Evolutionary conservation across 306 rosid species (phyloP).

Genomic region (Inga oerstediana): DNA sequence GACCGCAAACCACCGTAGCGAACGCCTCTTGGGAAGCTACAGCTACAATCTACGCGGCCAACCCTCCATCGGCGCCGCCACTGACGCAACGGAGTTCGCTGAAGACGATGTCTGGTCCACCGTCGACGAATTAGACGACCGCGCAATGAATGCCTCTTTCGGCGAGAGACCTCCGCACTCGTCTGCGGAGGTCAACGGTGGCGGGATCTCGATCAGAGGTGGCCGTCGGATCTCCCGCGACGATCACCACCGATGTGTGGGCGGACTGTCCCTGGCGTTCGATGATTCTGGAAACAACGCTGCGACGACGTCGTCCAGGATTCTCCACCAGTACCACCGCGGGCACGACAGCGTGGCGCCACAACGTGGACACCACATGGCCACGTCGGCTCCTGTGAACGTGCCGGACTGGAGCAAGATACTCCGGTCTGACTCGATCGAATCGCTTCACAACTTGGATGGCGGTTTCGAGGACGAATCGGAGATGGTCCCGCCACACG

Average conservation of each 20-base stretch:
- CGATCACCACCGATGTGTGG: constrained; percentile 23
- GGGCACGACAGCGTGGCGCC: constrained; percentile 49
- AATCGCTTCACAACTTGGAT: constrained; percentile 60
- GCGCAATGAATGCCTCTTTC: constrained; percentile 23
- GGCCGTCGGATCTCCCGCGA: constrained; percentile 46
- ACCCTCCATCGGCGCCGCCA: constrained; percentile 31
- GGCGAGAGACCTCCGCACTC: constrained; percentile 43
- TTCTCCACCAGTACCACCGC: constrained; percentile 72
- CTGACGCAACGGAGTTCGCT: constrained; percentile 64
- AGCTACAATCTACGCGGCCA: constrained; percentile 42
- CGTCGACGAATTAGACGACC: constrained; percentile 36
- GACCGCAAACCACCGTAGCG: constrained; percentile 69
- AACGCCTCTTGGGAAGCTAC: constrained; percentile 68
- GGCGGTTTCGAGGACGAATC: constrained; percentile 47
- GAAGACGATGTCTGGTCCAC: constrained; percentile 90
- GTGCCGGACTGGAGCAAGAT: constrained; percentile 99
- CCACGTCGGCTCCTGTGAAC: constrained; percentile 83
- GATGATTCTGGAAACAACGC: constrained; percentile 13
- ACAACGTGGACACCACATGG: constrained; percentile 56
- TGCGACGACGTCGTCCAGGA: constrained; percentile 45
- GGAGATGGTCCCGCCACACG: constrained; percentile 94
- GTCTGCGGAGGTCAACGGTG: constrained; percentile 34
- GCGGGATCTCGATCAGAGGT: not conserved
- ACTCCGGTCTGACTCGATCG: constrained; percentile 79
- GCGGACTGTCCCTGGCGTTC: not conserved